Evolutionary conservation across 768 basidiomycete species (phyloP), one percentile per base, ranked within the genome.

Genomic region (Cytidiella melzeri): DNA sequence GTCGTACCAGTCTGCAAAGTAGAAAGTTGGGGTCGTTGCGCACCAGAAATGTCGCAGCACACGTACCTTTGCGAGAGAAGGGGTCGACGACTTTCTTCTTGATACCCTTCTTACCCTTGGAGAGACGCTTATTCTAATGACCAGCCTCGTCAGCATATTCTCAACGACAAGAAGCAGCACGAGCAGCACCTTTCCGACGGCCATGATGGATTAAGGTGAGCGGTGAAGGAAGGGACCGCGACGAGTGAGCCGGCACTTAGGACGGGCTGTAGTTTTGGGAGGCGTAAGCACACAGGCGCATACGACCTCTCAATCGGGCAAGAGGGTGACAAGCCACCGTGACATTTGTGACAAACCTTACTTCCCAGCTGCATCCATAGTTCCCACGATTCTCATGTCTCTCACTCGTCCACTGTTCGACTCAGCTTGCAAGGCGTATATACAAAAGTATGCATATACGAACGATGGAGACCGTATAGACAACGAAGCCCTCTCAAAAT

Each of bases 11-110:
- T 98, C 95, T 96, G 55, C 21, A 11, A n/a, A 23, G 3, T 23
- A 15, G 15, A 34, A 4, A 19, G 19, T 54, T 9, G 54, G 25
- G 10, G 25, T 21, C 20, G 15, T 15, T n/a, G 9, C 26, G 9
- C 2, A 21, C 13, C 4, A 9, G 21, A 28, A 15, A 30, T 52
- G 19, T 30, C 5, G 6, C n/a, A 15, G 27, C 28, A 21, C 5
- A 55, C 73, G 53, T 61, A 94, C 95, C 95, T 76, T 99, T 99
- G 78, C 96, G 86, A 58, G 95, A 86, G 87, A 99, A 96, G 57
- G 96, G 93, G 81, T 99, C 96, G 56, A 99, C 92, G 69, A 96
- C 93, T 85, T 98, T 96, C 79, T 98, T 99, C 92, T 99, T 99
- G 79, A 97, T 85, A 69, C 92, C 92, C 78, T 94, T 94, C 82